A percentile compares a stretch with the other conserved stretches of the same genome.
These are phyloP conservation scores for Cytospora chrysosperma DNA, from an alignment of 2,329 filamentous ascomycete species.

Conservation along the genomic window DNA sequence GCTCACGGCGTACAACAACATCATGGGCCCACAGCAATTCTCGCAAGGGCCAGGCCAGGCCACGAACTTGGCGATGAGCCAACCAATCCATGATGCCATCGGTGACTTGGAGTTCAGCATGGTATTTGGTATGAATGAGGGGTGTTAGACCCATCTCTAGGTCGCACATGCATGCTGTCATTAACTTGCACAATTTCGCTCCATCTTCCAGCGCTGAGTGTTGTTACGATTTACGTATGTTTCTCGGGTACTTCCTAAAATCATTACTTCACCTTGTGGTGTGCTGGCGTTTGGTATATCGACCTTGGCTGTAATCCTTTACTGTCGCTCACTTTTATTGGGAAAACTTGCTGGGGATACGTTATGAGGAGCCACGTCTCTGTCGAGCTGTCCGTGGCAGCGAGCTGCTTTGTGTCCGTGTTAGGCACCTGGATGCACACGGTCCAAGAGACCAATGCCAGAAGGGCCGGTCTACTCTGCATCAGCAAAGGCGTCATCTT, in stretches of 20 bases:
- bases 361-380: slow-evolving; percentile 2
- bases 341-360: background rate
- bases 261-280: background rate
- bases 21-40: slow-evolving; percentile 21
- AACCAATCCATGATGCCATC: slow-evolving; percentile 3
- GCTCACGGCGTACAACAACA: slow-evolving; percentile 28
- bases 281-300: background rate
- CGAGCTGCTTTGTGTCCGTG: slow-evolving; percentile 1
- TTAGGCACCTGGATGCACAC: slow-evolving; percentile 2
- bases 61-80: background rate
- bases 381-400: background rate
- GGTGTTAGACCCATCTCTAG: background rate
- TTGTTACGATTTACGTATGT: slow-evolving; percentile 6
- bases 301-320: background rate
- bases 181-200: background rate
- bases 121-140: background rate
- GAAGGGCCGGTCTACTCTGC: background rate
- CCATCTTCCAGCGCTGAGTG: background rate
- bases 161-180: background rate
- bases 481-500: slow-evolving; percentile 5
- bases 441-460: slow-evolving; percentile 8
- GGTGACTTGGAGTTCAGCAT: slow-evolving; percentile 21
- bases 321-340: slow-evolving; percentile 5
- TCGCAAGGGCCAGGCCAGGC: slow-evolving; percentile 9
- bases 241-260: background rate